These are phyloP conservation scores for Glebionis coronaria DNA, from an alignment of 129 eudicot genomes.

Conservation along the genomic window DNA sequence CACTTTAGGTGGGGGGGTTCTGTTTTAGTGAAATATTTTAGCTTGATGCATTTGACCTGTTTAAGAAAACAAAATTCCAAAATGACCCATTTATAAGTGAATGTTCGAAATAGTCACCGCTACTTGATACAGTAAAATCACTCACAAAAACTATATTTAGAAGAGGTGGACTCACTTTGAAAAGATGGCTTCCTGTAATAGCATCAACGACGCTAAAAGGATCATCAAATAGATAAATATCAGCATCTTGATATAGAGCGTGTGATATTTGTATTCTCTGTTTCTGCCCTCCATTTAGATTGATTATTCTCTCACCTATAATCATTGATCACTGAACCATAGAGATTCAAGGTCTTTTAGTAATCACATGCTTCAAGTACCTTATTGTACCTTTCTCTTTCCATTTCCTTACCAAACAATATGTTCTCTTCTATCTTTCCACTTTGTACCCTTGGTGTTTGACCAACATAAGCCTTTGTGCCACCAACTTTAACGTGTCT, in stretches of 20 bases:
- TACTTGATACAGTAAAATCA: too few species aligned
- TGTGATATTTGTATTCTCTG: too few species aligned
- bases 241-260: too few species aligned
- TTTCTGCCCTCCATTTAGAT: conserved; percentile 84
- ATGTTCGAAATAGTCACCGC: too few species aligned
- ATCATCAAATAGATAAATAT: too few species aligned
- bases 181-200: conserved; percentile 84
- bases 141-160: background rate
- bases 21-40: too few species aligned
- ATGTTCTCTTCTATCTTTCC: conserved; percentile 77
- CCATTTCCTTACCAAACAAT: conserved; percentile 77
- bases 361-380: conserved; percentile 77
- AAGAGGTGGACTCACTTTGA: conserved; percentile 44
- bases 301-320: conserved; percentile 90
- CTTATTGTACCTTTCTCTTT: conserved; percentile 47
- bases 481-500: conserved; percentile 60
- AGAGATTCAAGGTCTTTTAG: conserved; percentile 76
- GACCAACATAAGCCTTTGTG: conserved; percentile 80
- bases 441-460: conserved; percentile 91
- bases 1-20: too few species aligned
- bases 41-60: too few species aligned
- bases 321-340: conserved; percentile 75
- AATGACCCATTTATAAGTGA: too few species aligned
- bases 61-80: too few species aligned
- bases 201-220: too few species aligned